phyloP scores from a whole-genome alignment of 2,329 filamentous ascomycete genomes.

The Aspergillus versicolor region DNA sequence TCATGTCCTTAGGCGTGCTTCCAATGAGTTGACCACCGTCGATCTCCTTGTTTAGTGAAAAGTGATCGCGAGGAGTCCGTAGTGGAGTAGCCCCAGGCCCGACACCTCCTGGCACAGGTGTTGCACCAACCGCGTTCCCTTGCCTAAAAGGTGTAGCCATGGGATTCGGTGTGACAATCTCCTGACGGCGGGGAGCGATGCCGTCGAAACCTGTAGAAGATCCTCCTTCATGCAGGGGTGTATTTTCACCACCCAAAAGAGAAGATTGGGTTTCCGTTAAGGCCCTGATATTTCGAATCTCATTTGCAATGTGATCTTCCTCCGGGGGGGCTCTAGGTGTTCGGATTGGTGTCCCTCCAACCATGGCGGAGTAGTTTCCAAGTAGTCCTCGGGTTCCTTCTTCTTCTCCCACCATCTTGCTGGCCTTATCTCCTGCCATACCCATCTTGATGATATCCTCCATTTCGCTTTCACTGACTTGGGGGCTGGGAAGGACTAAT shows the following conservation, averaged over 20 bases:
- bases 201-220: slow-evolving; percentile 87
- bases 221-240: slow-evolving; percentile 76
- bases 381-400: slow-evolving; percentile 86
- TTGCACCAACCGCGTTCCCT: slow-evolving; percentile 65
- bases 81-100: slow-evolving; percentile 77
- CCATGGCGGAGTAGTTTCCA: slow-evolving; percentile 79
- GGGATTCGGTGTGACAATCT: slow-evolving; percentile 89
- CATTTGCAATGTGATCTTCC: slow-evolving; percentile 94
- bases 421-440: slow-evolving; percentile 85
- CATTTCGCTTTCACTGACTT: slow-evolving; percentile 88
- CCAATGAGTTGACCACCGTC: slow-evolving; percentile 65
- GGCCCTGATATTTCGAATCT: slow-evolving; percentile 89
- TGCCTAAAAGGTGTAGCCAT: slow-evolving; percentile 83
- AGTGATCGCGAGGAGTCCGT: slow-evolving; percentile 83
- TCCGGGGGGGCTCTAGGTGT: slow-evolving; percentile 89
- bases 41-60: slow-evolving; percentile 75
- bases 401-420: slow-evolving; percentile 68
- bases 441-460: slow-evolving; percentile 99
- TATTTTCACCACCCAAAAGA: slow-evolving; percentile 89
- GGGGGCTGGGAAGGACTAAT: slow-evolving; percentile 80
- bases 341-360: slow-evolving; percentile 80
- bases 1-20: slow-evolving; percentile 75
- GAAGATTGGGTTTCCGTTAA: slow-evolving; percentile 93
- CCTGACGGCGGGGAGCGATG: slow-evolving; percentile 74
- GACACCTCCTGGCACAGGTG: slow-evolving; percentile 58